Conservation (phyloP, 108 stramenopile species). For the Fistulifera solaris region DNA sequence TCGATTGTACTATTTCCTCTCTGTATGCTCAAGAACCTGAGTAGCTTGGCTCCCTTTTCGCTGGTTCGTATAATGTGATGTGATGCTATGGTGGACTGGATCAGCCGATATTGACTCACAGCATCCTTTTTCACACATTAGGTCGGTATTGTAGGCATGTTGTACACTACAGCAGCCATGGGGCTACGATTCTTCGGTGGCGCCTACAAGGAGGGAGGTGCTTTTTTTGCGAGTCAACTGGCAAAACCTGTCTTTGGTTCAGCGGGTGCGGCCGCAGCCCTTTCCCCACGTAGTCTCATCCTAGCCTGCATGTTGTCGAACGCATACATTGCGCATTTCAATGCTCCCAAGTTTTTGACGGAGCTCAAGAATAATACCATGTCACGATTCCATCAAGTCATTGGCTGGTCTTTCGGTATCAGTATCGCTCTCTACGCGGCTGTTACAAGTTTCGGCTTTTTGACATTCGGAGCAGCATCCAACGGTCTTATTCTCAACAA, state of each 20-base stretch:
- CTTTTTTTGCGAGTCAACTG: slow-evolving; percentile 51
- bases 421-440: slow-evolving; percentile 62
- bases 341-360: slow-evolving; percentile 92
- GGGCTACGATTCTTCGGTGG: slow-evolving; percentile 68
- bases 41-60: slow-evolving; percentile 78
- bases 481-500: slow-evolving; percentile 92
- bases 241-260: slow-evolving; percentile 63
- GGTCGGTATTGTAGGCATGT: slow-evolving; percentile 79
- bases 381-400: slow-evolving; percentile 76
- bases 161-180: slow-evolving; percentile 80
- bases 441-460: slow-evolving; percentile 80
- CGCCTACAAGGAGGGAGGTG: slow-evolving; percentile 60
- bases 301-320: slow-evolving; percentile 70
- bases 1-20: slow-evolving; percentile 82
- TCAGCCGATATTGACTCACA: no score
- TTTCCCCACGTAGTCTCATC: slow-evolving; percentile 76
- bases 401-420: slow-evolving; percentile 64
- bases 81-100: no score
- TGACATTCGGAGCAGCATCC: slow-evolving; percentile 85
- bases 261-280: slow-evolving; percentile 52
- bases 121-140: no score
- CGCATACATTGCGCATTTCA: slow-evolving; percentile 89
- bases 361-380: slow-evolving; percentile 90
- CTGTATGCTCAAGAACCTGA: slow-evolving; percentile 84
- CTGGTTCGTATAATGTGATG: slow-evolving; percentile 24